These are phyloP conservation scores for Fusarium sp. DNA, from an alignment of 2,329 filamentous ascomycete species.

Conservation along the genomic window DNA sequence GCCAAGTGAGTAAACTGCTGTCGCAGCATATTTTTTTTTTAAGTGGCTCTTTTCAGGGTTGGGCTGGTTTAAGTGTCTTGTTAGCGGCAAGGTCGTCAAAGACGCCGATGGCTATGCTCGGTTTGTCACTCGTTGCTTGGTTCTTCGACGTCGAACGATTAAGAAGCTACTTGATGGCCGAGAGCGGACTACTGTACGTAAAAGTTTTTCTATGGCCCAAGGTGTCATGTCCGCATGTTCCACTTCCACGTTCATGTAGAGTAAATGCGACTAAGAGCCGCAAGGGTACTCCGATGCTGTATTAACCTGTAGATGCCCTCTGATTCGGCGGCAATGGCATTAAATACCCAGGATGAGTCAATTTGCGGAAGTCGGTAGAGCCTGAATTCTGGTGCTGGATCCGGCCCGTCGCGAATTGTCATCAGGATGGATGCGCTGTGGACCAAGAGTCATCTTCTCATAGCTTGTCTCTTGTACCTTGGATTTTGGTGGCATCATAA, in stretches of 20 bases:
- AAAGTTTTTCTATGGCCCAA: constrained; percentile 30
- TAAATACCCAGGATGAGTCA: constrained; percentile 37
- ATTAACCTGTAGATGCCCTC: constrained; percentile 3
- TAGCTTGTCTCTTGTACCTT: constrained; percentile 14
- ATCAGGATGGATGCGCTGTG: constrained; percentile 15
- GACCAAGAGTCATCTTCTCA: constrained; percentile 35
- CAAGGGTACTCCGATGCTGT: constrained; percentile 34
- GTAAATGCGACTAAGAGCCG: constrained; percentile 21
- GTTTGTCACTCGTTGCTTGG: constrained; percentile 15
- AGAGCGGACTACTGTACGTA: constrained; percentile 30
- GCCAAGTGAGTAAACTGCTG: constrained; percentile 13
- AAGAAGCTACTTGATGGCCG: constrained; percentile 22
- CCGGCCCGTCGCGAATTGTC: constrained; percentile 41
- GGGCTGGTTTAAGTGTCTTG: constrained; percentile 7
- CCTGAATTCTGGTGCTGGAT: constrained; percentile 33
- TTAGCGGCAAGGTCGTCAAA: constrained; percentile 24
- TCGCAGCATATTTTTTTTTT: constrained; percentile 10
- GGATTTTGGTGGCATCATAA: constrained; percentile 30
- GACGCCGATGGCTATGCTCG: constrained; percentile 24
- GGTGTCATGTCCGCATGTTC: constrained; percentile 5
- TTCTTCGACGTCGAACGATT: constrained; percentile 15
- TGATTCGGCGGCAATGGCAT: constrained; percentile 33
- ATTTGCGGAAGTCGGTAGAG: constrained; percentile 41
- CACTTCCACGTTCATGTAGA: constrained; percentile 20
- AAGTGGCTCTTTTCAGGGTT: constrained; percentile 33